These are phyloP conservation scores for Fusarium sterilihyphosum DNA, from an alignment of 2,329 filamentous ascomycete species.

Conservation along the genomic window DNA sequence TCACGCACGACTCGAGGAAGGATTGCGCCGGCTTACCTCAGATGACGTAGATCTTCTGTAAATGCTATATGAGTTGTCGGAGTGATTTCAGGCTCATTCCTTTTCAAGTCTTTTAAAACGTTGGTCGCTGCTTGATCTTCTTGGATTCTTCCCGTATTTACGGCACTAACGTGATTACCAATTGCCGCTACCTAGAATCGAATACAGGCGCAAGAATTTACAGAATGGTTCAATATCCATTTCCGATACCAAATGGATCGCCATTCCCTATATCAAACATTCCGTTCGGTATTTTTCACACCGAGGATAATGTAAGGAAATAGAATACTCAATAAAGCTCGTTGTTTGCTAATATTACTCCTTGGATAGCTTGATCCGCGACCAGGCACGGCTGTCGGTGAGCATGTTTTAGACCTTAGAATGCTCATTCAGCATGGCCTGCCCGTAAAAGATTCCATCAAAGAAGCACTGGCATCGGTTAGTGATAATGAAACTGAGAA, in stretches of 20 bases:
- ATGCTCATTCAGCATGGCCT: neutral
- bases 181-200: neutral
- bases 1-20: no score
- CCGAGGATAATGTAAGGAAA: neutral
- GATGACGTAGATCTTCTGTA: neutral
- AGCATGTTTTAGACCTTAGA: neutral
- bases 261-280: neutral
- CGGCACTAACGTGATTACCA: neutral
- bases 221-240: neutral
- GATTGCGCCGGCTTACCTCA: neutral
- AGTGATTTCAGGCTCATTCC: neutral
- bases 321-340: accelerated
- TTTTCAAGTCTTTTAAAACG: accelerated
- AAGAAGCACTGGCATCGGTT: neutral
- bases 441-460: neutral
- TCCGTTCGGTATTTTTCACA: neutral
- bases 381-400: neutral
- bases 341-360: neutral
- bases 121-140: neutral
- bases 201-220: neutral
- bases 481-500: neutral
- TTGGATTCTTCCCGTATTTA: accelerated
- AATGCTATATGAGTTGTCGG: no score
- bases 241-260: neutral
- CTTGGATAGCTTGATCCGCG: neutral